Evolutionary conservation across 2,329 filamentous ascomycete species (phyloP).

Genomic region (Alternaria sp.): DNA sequence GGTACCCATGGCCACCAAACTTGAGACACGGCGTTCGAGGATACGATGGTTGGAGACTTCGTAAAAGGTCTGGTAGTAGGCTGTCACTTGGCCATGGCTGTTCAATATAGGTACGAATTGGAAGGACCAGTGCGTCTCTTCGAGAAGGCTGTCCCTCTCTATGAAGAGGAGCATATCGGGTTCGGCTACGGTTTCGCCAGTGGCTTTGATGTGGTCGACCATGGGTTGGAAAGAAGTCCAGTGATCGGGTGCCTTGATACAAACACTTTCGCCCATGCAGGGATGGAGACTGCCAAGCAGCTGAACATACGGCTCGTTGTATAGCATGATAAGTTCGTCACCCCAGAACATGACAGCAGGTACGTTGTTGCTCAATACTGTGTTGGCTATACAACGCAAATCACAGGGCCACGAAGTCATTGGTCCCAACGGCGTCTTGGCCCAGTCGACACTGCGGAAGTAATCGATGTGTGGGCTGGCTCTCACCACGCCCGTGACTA

Average conservation of each 20-base stretch:
- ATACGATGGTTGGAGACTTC: constrained; percentile 70
- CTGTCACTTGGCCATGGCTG: constrained; percentile 71
- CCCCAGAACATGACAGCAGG: constrained; percentile 69
- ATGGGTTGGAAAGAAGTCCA: constrained; percentile 36
- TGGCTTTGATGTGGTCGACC: constrained; percentile 31
- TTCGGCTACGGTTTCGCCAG: constrained; percentile 34
- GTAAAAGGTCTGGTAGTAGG: constrained; percentile 77
- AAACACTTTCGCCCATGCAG: constrained; percentile 65
- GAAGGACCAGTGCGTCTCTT: constrained; percentile 84
- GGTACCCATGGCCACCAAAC: constrained; percentile 74
- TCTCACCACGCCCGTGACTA: neutral
- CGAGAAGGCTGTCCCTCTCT: constrained; percentile 69
- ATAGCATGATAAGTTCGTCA: constrained; percentile 46
- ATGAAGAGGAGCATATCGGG: constrained; percentile 79
- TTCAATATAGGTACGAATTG: constrained; percentile 77
- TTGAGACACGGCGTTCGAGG: constrained; percentile 33
- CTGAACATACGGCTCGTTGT: constrained; percentile 49
- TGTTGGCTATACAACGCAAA: constrained; percentile 76
- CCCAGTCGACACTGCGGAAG: constrained; percentile 75
- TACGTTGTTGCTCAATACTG: constrained; percentile 66
- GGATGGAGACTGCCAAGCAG: constrained; percentile 54
- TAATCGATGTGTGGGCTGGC: constrained; percentile 68
- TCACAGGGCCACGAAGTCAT: constrained; percentile 74
- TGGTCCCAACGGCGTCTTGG: constrained; percentile 72
- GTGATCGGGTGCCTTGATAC: constrained; percentile 78